A percentile compares a stretch with the other conserved stretches of the same genome.
phyloP scores from a whole-genome alignment of 192 early-diverging fungal species.

The Podila verticillata region DNA sequence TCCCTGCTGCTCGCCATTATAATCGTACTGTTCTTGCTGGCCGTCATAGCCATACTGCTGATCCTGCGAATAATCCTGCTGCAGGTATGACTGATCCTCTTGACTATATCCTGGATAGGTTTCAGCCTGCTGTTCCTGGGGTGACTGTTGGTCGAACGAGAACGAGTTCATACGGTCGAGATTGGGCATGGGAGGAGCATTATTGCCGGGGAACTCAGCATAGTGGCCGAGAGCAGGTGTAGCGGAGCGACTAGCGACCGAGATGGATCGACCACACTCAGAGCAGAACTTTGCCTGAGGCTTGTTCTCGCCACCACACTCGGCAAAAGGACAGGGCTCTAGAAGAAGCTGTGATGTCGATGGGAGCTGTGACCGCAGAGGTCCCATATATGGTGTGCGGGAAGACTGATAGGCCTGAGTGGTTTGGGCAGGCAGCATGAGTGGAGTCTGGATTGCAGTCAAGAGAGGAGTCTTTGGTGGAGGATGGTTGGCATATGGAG shows the following conservation, averaged over 20 bases:
- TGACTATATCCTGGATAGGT: background rate
- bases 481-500: constrained; percentile 23
- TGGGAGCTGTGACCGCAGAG: constrained; percentile 18
- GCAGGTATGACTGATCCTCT: constrained; percentile 4
- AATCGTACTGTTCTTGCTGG: constrained; percentile 10
- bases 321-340: constrained; percentile 55
- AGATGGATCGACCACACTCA: constrained; percentile 64
- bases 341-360: constrained; percentile 28
- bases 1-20: constrained; percentile 14
- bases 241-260: constrained; percentile 41
- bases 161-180: constrained; percentile 36
- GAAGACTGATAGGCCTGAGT: constrained; percentile 22
- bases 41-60: background rate
- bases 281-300: constrained; percentile 66
- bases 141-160: constrained; percentile 22
- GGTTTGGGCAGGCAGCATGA: constrained; percentile 47
- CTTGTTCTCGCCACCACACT: constrained; percentile 65
- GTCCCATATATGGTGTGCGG: constrained; percentile 46
- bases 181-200: constrained; percentile 26
- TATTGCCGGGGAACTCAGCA: constrained; percentile 14
- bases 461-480: constrained; percentile 45
- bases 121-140: background rate
- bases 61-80: background rate
- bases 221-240: constrained; percentile 49
- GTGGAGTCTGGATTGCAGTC: constrained; percentile 47